phyloP scores from a whole-genome alignment of 768 basidiomycete genomes.

The Trametes elegans region DNA sequence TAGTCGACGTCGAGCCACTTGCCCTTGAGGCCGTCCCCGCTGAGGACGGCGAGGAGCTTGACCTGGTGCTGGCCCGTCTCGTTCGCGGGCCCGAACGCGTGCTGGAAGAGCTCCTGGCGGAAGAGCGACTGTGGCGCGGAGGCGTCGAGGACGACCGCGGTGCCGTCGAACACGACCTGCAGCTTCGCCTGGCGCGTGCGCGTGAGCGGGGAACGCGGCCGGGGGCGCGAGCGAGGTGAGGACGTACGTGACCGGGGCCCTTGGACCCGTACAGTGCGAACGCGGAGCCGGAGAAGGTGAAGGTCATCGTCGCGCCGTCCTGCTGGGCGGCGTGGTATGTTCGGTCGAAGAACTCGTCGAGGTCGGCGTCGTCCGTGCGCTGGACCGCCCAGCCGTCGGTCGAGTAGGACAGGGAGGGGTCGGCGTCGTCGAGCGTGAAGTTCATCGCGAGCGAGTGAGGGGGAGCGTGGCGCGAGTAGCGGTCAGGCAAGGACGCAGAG shows the following conservation, averaged over 20 bases:
- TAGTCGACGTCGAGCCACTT: slow-evolving; percentile 32
- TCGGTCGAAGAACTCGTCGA: slow-evolving; percentile 23
- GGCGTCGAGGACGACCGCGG: slow-evolving; percentile 23
- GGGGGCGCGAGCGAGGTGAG: background rate
- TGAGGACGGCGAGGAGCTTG: slow-evolving; percentile 21
- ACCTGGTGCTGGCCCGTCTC: slow-evolving; percentile 23
- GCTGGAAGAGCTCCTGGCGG: slow-evolving; percentile 27
- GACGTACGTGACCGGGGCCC: slow-evolving; percentile 30
- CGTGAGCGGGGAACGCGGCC: background rate
- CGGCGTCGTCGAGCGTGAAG: slow-evolving; percentile 32
- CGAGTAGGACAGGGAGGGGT: slow-evolving; percentile 24
- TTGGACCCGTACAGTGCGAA: slow-evolving; percentile 30
- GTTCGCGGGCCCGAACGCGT: slow-evolving; percentile 12
- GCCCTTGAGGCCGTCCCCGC: slow-evolving; percentile 2
- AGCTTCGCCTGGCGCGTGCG: slow-evolving; percentile 19
- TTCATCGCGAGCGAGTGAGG: slow-evolving; percentile 23
- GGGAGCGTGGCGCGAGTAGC: too few relatives aligned
- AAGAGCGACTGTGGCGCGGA: slow-evolving; percentile 16
- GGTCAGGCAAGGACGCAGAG: too few relatives aligned
- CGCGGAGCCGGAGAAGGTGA: slow-evolving; percentile 23
- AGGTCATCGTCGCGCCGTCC: slow-evolving; percentile 24
- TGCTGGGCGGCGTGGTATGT: slow-evolving; percentile 29
- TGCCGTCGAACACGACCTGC: slow-evolving; percentile 26
- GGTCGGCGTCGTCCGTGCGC: slow-evolving; percentile 18
- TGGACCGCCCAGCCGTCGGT: slow-evolving; percentile 26